Percentiles rank a stretch among this genome's conserved stretches.
phyloP scores from a whole-genome alignment of 345 rosid genomes.

The Hibiscus tridactylites region DNA sequence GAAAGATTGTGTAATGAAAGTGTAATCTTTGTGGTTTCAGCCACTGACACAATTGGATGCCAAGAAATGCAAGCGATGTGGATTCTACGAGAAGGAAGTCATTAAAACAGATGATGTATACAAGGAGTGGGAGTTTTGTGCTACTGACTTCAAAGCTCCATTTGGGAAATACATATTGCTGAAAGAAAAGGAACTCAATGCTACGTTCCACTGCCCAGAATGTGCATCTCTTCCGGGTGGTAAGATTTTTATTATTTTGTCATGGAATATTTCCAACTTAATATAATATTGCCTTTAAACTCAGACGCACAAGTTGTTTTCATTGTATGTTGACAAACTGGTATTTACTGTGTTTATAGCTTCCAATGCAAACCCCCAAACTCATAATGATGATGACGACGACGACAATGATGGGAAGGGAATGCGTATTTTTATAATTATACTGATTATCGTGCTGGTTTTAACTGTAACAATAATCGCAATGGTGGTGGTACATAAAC shows the following conservation, averaged over 20 bases:
- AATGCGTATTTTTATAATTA: conserved; percentile 39
- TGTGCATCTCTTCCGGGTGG: conserved; percentile 39
- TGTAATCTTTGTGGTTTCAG: conserved; percentile 31
- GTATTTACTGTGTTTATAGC: conserved; percentile 23
- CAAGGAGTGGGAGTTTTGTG: conserved; percentile 89
- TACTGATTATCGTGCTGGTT: conserved; percentile 33
- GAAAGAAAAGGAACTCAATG: conserved; percentile 51
- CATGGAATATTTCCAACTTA: background rate
- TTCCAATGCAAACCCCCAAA: conserved; percentile 20
- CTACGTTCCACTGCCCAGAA: conserved; percentile 56
- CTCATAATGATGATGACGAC: background rate
- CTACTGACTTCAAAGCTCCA: conserved; percentile 50
- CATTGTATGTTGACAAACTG: background rate
- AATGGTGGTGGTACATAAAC: conserved; percentile 33
- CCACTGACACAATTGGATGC: conserved; percentile 51
- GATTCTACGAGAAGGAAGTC: conserved; percentile 67
- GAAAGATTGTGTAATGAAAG: background rate
- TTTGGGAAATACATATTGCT: conserved; percentile 43
- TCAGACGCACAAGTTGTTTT: background rate
- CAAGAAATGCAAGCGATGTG: conserved; percentile 90
- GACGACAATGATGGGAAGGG: conserved; percentile 14
- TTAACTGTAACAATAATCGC: conserved; percentile 30
- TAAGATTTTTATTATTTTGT: conserved; percentile 16
- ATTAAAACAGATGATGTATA: conserved; percentile 45
- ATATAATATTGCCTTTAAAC: background rate